phyloP scores from a whole-genome alignment of 148 eudicot species.

The Cornus florida region DNA sequence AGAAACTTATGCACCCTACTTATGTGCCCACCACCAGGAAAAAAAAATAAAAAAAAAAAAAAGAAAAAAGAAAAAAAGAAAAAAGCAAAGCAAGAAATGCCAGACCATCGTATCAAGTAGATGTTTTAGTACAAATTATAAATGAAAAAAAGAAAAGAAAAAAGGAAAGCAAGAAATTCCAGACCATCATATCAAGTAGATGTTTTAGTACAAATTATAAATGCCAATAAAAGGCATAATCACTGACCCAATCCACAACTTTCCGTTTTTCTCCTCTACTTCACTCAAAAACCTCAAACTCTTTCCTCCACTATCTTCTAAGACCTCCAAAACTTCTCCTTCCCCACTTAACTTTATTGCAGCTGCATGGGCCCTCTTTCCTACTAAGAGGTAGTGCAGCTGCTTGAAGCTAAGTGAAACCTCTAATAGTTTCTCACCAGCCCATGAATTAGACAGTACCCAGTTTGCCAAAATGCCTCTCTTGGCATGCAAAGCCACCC shows the following conservation, averaged over 20 bases:
- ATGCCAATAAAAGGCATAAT: conserved; percentile 64
- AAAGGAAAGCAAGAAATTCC: no score
- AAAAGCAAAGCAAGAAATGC: no score
- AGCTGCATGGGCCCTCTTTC: conserved; percentile 58
- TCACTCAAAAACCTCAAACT: conserved; percentile 65
- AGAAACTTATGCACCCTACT: no score
- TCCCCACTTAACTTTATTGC: conserved; percentile 48
- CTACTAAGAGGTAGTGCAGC: conserved; percentile 55
- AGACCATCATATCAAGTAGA: not conserved
- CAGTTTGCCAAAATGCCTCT: conserved; percentile 42
- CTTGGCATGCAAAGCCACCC: conserved; percentile 80
- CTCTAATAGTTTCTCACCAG: conserved; percentile 42
- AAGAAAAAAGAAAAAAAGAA: no score
- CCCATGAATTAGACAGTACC: conserved; percentile 52
- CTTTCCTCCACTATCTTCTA: conserved; percentile 66
- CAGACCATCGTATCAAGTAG: no score
- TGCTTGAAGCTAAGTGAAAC: conserved; percentile 51
- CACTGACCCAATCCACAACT: conserved; percentile 74
- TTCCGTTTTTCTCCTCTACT: conserved; percentile 70
- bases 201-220: conserved; percentile 30
- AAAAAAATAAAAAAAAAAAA: no score
- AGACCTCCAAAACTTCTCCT: conserved; percentile 48
- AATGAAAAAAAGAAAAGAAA: no score
- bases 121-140: no score
- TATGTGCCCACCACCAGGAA: no score